A percentile compares a stretch with the other conserved stretches of the same genome.
Conservation (phyloP, 169 alveolate genomes). For the Eimeria necatrix region DNA sequence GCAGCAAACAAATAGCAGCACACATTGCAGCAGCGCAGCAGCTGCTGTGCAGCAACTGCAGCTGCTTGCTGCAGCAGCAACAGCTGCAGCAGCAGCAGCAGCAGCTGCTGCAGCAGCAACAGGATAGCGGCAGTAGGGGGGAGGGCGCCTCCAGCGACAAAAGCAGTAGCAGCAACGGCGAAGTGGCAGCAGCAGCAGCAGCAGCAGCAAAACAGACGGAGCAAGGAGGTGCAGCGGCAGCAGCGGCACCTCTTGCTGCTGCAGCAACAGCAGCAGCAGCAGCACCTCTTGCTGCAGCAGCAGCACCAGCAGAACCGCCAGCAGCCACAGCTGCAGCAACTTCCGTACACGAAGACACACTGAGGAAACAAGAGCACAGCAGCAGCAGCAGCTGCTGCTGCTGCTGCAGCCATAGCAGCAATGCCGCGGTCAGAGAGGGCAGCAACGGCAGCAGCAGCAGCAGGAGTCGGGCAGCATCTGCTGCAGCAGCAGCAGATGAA, state of each 20-base stretch:
- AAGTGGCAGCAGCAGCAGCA: not conserved
- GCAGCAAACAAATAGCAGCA: constrained; percentile 57
- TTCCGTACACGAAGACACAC: not conserved
- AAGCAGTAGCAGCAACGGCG: not conserved
- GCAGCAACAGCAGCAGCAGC: not conserved
- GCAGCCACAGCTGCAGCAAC: constrained; percentile 21
- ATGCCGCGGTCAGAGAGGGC: not conserved
- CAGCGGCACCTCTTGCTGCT: no score
- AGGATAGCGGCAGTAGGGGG: not conserved
- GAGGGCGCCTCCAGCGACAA: no score
- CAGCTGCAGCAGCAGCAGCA: constrained; percentile 37
- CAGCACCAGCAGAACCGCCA: not conserved
- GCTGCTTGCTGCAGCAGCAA: constrained; percentile 14
- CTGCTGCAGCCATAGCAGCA: not conserved
- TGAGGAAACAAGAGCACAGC: not conserved
- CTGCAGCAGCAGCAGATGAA: not conserved
- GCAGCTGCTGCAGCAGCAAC: constrained; percentile 22
- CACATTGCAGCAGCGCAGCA: constrained; percentile 21
- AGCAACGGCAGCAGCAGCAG: constrained; percentile 33
- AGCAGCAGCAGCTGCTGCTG: not conserved
- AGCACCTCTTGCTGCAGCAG: not conserved
- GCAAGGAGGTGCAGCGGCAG: no score
- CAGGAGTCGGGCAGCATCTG: not conserved
- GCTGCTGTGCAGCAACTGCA: constrained; percentile 12
- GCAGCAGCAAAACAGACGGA: no score